Percentiles rank a stretch among this genome's conserved stretches.
Conservation (phyloP, 768 basidiomycete genomes). For the Boletus eberwhitei region DNA sequence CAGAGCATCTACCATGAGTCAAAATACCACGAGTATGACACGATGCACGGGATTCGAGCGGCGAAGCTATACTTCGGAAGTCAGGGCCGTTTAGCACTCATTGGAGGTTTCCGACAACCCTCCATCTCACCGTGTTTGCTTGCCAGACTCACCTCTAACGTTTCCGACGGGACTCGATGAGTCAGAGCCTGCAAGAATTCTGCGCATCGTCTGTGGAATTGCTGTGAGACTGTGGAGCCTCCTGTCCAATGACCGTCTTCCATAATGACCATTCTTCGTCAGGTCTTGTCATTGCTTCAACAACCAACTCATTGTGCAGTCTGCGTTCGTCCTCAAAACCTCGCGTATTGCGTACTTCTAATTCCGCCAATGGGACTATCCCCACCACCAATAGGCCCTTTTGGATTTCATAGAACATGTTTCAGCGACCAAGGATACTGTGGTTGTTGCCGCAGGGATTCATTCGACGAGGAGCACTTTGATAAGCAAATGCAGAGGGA, state of each 20-base stretch:
- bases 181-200: constrained; percentile 1
- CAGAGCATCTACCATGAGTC: not conserved
- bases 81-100: not conserved
- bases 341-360: not conserved
- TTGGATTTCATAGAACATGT: constrained; percentile 7
- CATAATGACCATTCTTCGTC: not conserved
- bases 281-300: constrained; percentile 11
- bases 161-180: not conserved
- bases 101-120: not conserved
- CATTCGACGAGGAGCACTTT: constrained; percentile 19
- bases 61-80: not conserved
- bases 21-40: not conserved
- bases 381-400: not conserved
- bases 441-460: constrained; percentile 16
- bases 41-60: not conserved
- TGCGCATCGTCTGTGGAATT: constrained; percentile 13
- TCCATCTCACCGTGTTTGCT: not conserved
- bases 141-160: not conserved
- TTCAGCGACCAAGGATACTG: constrained; percentile 18
- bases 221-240: constrained; percentile 5
- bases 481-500: constrained; percentile 15
- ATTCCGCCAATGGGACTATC: not conserved
- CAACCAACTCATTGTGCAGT: constrained; percentile 9
- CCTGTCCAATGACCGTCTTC: not conserved
- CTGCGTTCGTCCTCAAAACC: constrained; percentile 9